A percentile compares a stretch with the other conserved stretches of the same genome.
Evolutionary conservation across 768 basidiomycete species (phyloP).

Genomic region (Agaricus sinodeliciosus): DNA sequence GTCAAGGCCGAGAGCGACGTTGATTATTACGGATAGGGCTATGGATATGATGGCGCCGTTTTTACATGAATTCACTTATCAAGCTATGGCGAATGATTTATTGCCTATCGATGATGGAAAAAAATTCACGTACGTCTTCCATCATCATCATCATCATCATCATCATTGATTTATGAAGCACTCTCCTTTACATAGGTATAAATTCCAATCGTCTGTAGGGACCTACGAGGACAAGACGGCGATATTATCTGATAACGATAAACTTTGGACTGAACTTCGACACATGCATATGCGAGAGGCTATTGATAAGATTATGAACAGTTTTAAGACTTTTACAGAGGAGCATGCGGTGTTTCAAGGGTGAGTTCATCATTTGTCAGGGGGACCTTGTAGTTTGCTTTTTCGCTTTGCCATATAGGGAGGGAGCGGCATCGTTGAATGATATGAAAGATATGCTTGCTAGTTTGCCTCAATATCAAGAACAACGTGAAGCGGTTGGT

Average conservation of each 20-base stretch:
- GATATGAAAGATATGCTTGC: conserved; percentile 99
- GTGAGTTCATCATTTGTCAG: conserved; percentile 43
- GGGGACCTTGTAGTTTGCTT: no score
- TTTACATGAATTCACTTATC: conserved; percentile 97
- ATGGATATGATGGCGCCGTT: conserved; percentile 92
- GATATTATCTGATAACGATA: conserved; percentile 78
- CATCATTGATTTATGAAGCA: no score
- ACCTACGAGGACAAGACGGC: conserved; percentile 86
- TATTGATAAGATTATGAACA: conserved; percentile 92
- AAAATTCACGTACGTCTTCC: conserved; percentile 83
- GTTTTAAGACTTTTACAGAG: conserved; percentile 90
- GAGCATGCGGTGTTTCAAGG: conserved; percentile 95
- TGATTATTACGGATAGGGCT: conserved; percentile 93
- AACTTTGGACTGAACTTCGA: conserved; percentile 86
- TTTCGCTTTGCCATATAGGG: no score
- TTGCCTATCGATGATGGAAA: conserved; percentile 82
- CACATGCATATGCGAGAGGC: conserved; percentile 99
- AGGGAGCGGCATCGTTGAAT: conserved; percentile 82
- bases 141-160: no score
- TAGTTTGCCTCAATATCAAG: conserved; percentile 88
- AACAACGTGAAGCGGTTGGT: conserved; percentile 81
- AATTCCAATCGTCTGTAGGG: conserved; percentile 86
- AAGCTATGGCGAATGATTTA: conserved; percentile 96
- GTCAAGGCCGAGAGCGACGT: conserved; percentile 63
- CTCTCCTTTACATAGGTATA: no score